Conservation (phyloP, 805 yeast genomes). For the Torulaspora maleeae region DNA sequence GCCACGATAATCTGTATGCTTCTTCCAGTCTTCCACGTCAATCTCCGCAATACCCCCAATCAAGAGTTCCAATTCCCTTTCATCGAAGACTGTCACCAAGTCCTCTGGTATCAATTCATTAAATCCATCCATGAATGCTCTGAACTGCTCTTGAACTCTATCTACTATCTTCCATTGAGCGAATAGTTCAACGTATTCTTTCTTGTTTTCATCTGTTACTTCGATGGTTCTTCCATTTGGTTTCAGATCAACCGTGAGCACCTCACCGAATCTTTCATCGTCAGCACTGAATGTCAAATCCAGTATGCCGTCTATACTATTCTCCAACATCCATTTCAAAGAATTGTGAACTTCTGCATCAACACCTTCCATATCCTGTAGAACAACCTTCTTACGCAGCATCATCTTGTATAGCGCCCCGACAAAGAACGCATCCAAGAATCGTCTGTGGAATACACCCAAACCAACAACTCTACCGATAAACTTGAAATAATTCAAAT, state of each 20-base stretch:
- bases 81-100: constrained; percentile 92
- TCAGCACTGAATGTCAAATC: constrained; percentile 85
- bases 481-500: constrained; percentile 93
- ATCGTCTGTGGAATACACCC: constrained; percentile 97
- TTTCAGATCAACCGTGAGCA: constrained; percentile 83
- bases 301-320: constrained; percentile 82
- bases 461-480: constrained; percentile 97
- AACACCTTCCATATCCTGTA: constrained; percentile 98
- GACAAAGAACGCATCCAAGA: constrained; percentile 95
- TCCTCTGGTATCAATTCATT: constrained; percentile 97
- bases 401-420: constrained; percentile 98
- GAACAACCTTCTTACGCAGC: constrained; percentile 86
- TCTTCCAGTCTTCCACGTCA: constrained; percentile 98
- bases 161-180: constrained; percentile 94
- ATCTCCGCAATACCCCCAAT: constrained; percentile 98
- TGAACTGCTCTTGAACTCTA: constrained; percentile 92
- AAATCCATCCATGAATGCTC: constrained; percentile 95
- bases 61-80: constrained; percentile 90
- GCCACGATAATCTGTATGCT: constrained; percentile 97
- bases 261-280: constrained; percentile 94
- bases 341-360: constrained; percentile 96
- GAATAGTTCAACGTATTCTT: constrained; percentile 88
- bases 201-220: constrained; percentile 91
- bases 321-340: constrained; percentile 91
- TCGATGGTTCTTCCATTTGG: constrained; percentile 83